Evolutionary conservation across 1,284 basidiomycete species (phyloP).

Genomic region (Puccinia polysora): DNA sequence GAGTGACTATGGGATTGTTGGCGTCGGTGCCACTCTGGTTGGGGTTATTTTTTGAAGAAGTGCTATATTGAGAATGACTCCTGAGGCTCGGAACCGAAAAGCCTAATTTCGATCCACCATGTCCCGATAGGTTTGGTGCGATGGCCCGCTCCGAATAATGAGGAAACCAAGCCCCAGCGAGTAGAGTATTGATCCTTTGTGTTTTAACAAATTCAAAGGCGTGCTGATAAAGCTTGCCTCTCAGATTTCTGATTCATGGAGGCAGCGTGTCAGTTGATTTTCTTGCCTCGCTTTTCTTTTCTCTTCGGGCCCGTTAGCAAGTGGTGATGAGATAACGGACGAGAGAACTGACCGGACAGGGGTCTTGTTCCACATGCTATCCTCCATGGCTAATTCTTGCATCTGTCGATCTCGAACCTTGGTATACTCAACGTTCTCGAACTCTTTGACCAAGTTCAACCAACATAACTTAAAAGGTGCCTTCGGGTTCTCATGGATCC

Average conservation of each 20-base stretch:
- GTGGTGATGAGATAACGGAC: conserved; percentile 9
- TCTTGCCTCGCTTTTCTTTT: too few species aligned
- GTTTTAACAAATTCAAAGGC: conserved; percentile 86
- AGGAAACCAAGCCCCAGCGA: conserved; percentile 87
- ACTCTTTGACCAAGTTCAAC: conserved; percentile 79
- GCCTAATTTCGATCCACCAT: conserved; percentile 59
- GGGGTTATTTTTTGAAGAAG: not conserved
- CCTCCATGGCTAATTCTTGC: conserved; percentile 85
- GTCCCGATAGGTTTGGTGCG: conserved; percentile 57
- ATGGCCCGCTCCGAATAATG: conserved; percentile 63
- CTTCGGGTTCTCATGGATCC: conserved; percentile 18
- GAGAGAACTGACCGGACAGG: conserved; percentile 66
- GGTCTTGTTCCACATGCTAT: conserved; percentile 76
- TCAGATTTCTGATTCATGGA: conserved; percentile 66
- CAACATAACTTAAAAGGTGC: conserved; percentile 55
- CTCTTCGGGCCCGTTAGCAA: too few species aligned
- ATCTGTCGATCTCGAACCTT: conserved; percentile 84
- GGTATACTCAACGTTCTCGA: conserved; percentile 78
- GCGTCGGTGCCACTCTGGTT: conserved; percentile 6
- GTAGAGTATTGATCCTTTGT: conserved; percentile 78
- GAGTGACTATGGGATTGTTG: conserved; percentile 19
- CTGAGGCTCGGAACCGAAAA: conserved; percentile 9
- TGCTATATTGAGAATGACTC: conserved; percentile 12
- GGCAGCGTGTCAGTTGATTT: too few species aligned
- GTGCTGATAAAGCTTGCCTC: conserved; percentile 80